phyloP scores from a whole-genome alignment of 2,329 filamentous ascomycete species.

The Trichocomaceae sp. region DNA sequence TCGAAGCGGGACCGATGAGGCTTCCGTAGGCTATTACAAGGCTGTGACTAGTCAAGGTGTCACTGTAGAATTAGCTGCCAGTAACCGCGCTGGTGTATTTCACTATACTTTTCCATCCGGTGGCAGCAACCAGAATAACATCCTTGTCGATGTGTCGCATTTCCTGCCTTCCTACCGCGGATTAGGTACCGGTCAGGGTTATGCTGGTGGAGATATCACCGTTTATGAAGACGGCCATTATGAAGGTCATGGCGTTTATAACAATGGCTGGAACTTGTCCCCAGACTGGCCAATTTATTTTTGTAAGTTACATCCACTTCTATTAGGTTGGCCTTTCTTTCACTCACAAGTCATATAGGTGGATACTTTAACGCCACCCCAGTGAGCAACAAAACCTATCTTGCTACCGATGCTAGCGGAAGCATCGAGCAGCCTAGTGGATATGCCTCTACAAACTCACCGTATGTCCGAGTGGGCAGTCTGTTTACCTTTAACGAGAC shows the following conservation, averaged over 20 bases:
- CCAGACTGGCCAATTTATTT: slow-evolving; percentile 50
- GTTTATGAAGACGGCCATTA: slow-evolving; percentile 57
- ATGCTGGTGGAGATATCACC: slow-evolving; percentile 56
- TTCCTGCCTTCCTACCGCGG: slow-evolving; percentile 56
- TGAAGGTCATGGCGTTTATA: slow-evolving; percentile 58
- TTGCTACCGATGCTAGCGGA: slow-evolving; percentile 20
- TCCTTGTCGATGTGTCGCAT: slow-evolving; percentile 61
- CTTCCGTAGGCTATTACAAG: slow-evolving; percentile 59
- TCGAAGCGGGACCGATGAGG: slow-evolving; percentile 46
- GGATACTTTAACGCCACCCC: slow-evolving; percentile 49
- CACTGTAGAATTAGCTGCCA: slow-evolving; percentile 59
- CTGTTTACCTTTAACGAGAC: slow-evolving; percentile 49
- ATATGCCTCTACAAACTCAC: slow-evolving; percentile 36
- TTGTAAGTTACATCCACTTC: slow-evolving; percentile 48
- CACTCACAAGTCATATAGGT: slow-evolving; percentile 42
- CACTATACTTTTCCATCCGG: slow-evolving; percentile 54
- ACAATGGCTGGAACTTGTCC: slow-evolving; percentile 61
- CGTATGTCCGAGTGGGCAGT: slow-evolving; percentile 36
- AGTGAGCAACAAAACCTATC: slow-evolving; percentile 24
- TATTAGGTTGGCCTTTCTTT: not conserved
- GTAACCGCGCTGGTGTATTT: slow-evolving; percentile 59
- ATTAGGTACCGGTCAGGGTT: slow-evolving; percentile 48
- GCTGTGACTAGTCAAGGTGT: slow-evolving; percentile 54
- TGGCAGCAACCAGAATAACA: slow-evolving; percentile 42
- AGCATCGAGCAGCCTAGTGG: slow-evolving; percentile 26